Conservation (phyloP, 495 filamentous ascomycete species). For the Penicillium maclennaniae region DNA sequence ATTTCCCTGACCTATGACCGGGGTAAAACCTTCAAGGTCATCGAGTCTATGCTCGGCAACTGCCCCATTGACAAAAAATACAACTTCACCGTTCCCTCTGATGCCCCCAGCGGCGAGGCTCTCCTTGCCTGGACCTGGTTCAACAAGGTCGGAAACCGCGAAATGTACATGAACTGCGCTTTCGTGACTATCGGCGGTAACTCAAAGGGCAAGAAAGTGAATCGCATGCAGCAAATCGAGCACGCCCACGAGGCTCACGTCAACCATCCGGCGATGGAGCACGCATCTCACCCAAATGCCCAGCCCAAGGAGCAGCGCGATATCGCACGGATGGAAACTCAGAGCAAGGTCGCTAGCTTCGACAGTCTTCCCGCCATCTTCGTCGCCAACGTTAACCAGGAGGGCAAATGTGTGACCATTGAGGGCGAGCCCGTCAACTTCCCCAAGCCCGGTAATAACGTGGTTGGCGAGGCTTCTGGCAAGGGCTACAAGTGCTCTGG, state of each 20-base stretch:
- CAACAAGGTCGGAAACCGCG: slow-evolving; percentile 82
- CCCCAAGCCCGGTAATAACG: slow-evolving; percentile 23
- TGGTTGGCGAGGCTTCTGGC: slow-evolving; percentile 17
- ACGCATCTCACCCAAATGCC: slow-evolving; percentile 1
- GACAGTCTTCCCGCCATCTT: slow-evolving; percentile 50
- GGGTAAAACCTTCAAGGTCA: slow-evolving; percentile 68
- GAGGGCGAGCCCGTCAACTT: slow-evolving; percentile 28
- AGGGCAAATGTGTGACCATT: slow-evolving; percentile 30
- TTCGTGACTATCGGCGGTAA: slow-evolving; percentile 62
- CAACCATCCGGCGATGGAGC: slow-evolving; percentile 10
- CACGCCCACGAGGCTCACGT: neutral
- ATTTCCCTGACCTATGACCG: slow-evolving; percentile 75
- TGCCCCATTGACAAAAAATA: slow-evolving; percentile 61
- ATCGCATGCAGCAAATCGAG: slow-evolving; percentile 3
- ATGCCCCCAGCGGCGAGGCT: slow-evolving; percentile 48
- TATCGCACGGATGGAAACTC: slow-evolving; percentile 59
- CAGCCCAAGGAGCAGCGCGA: slow-evolving; percentile 15
- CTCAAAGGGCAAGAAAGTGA: slow-evolving; percentile 3
- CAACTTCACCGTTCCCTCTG: slow-evolving; percentile 44
- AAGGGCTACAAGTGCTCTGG: slow-evolving; percentile 27
- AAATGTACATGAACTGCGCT: slow-evolving; percentile 96
- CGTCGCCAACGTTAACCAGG: slow-evolving; percentile 51
- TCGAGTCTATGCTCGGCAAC: slow-evolving; percentile 77
- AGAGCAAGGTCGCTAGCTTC: slow-evolving; percentile 35
- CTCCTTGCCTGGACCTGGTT: slow-evolving; percentile 86